A percentile compares a stretch with the other conserved stretches of the same genome.
Evolutionary conservation across 1,139 yeast genomes (phyloP).

Genomic region (Tardiomyces blankii): DNA sequence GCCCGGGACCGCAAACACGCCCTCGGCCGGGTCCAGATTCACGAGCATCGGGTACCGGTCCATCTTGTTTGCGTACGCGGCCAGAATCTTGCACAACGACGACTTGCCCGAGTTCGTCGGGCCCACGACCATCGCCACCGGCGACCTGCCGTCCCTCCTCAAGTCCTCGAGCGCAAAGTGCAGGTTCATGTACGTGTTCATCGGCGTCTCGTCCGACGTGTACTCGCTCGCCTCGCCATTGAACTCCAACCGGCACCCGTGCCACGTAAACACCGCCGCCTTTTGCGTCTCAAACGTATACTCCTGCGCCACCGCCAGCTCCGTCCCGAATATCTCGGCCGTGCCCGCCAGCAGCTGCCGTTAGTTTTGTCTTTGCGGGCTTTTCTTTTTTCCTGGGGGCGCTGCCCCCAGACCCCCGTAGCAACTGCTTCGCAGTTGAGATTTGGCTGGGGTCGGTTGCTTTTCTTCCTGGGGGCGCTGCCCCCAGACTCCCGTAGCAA

Average conservation of each 20-base stretch:
- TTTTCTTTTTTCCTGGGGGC: neutral
- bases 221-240: slow-evolving; percentile 44
- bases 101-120: slow-evolving; percentile 70
- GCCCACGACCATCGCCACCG: slow-evolving; percentile 50
- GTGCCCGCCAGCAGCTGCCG: slow-evolving; percentile 41
- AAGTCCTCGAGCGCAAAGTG: slow-evolving; percentile 66
- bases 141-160: slow-evolving; percentile 29
- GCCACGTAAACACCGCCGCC: slow-evolving; percentile 49
- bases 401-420: too few relatives aligned
- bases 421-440: too few relatives aligned
- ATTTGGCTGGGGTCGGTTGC: too few relatives aligned
- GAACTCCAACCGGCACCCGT: slow-evolving; percentile 39
- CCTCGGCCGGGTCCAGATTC: slow-evolving; percentile 75
- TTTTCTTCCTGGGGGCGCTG: too few relatives aligned
- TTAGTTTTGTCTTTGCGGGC: neutral
- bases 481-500: too few relatives aligned
- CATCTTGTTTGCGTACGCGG: slow-evolving; percentile 68
- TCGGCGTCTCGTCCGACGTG: slow-evolving; percentile 57
- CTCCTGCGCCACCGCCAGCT: slow-evolving; percentile 62
- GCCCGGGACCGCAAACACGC: slow-evolving; percentile 77
- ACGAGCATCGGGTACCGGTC: slow-evolving; percentile 53
- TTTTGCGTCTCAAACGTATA: slow-evolving; percentile 49
- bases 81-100: slow-evolving; percentile 53
- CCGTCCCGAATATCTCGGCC: slow-evolving; percentile 91
- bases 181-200: slow-evolving; percentile 52